A percentile compares a stretch with the other conserved stretches of the same genome.
phyloP scores from a whole-genome alignment of 2,329 filamentous ascomycete species.

The Botrytis byssoidea region DNA sequence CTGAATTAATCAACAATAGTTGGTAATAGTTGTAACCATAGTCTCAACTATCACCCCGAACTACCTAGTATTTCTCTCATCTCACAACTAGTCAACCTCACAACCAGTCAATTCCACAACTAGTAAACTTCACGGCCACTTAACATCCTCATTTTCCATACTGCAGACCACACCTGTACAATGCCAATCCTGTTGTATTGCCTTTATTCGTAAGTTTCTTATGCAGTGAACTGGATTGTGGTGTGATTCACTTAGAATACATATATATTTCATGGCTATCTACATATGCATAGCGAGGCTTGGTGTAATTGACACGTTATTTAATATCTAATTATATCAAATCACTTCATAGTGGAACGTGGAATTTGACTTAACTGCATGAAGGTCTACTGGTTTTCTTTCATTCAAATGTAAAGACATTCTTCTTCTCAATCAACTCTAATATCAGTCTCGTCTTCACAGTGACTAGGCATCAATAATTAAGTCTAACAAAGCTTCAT shows the following conservation, averaged over 20 bases:
- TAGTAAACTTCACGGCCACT: neutral
- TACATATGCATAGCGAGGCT: neutral
- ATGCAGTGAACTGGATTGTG: accelerated
- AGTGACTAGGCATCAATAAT: too few relatives aligned
- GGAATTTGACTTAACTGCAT: neutral
- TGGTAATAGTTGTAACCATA: too few relatives aligned
- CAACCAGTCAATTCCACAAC: neutral
- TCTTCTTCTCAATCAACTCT: neutral
- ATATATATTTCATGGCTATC: neutral
- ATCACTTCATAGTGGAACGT: neutral
- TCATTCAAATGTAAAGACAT: neutral
- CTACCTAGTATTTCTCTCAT: neutral
- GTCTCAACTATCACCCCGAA: neutral
- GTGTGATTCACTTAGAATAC: neutral
- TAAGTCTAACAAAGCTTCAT: too few relatives aligned
- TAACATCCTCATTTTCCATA: neutral
- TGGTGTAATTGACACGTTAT: neutral
- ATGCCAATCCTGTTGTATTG: neutral
- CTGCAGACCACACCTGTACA: too few relatives aligned
- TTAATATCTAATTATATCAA: neutral
- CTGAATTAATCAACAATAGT: neutral
- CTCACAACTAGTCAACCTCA: neutral
- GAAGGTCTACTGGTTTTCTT: too few relatives aligned
- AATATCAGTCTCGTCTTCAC: too few relatives aligned
- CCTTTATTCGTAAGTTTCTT: neutral